Evolutionary conservation across 75 land plant genomes (phyloP).

Genomic region (Isoetes taiwanensis): DNA sequence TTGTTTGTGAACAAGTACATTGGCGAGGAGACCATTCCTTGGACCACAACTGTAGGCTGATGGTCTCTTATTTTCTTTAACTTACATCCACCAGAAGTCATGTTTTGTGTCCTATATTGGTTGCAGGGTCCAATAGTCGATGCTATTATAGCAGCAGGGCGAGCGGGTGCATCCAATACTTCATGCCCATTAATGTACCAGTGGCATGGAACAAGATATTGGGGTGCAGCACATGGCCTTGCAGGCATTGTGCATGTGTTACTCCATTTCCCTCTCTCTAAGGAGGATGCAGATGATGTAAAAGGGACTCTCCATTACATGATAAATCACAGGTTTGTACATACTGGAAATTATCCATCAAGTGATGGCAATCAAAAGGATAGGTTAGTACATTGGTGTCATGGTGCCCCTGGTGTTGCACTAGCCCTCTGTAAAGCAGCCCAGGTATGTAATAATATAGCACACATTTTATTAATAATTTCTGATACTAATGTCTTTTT

Average conservation of each 20-base stretch:
- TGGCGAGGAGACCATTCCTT: slow-evolving; percentile 53
- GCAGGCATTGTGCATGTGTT: slow-evolving; percentile 86
- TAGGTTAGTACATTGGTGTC: slow-evolving; percentile 91
- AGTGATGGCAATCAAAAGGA: slow-evolving; percentile 53
- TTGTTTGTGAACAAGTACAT: slow-evolving; percentile 62
- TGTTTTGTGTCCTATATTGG: not conserved
- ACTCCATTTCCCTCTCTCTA: slow-evolving; percentile 52
- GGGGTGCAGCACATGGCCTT: slow-evolving; percentile 98
- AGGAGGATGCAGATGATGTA: slow-evolving; percentile 49
- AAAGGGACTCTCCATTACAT: slow-evolving; percentile 68
- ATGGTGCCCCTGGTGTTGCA: slow-evolving; percentile 87
- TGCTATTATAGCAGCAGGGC: slow-evolving; percentile 47
- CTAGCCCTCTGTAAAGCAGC: slow-evolving; percentile 78
- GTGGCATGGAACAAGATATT: slow-evolving; percentile 85
- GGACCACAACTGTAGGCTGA: slow-evolving; percentile 32
- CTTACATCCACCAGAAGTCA: not conserved
- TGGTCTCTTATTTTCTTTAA: not conserved
- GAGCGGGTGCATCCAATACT: slow-evolving; percentile 31
- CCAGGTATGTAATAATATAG: slow-evolving; percentile 31
- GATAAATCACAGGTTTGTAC: slow-evolving; percentile 51
- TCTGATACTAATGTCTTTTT: not conserved
- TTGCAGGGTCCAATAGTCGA: slow-evolving; percentile 44
- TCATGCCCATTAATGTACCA: slow-evolving; percentile 78
- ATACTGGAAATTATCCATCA: slow-evolving; percentile 71
- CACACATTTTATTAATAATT: not conserved